Evolutionary conservation across 2,329 filamentous ascomycete species (phyloP).

Genomic region (Raffaelea albimanens): DNA sequence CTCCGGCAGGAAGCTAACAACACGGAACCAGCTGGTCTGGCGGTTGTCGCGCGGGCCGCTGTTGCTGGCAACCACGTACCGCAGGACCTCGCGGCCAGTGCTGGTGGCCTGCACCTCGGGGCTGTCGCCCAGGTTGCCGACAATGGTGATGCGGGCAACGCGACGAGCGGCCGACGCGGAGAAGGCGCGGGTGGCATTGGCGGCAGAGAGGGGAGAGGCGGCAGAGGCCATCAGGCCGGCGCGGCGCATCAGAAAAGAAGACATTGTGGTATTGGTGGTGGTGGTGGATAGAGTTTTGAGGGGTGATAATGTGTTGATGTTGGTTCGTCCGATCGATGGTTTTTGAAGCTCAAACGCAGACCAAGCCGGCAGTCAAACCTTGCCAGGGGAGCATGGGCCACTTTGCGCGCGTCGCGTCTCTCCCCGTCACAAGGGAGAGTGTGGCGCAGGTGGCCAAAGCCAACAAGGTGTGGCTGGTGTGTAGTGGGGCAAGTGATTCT

Average conservation of each 20-base stretch:
- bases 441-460: no score
- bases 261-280: no score
- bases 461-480: no score
- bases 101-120: slow-evolving; percentile 67
- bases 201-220: slow-evolving; percentile 18
- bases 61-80: slow-evolving; percentile 66
- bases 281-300: not conserved
- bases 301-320: not conserved
- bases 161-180: slow-evolving; percentile 56
- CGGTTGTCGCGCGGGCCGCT: slow-evolving; percentile 58
- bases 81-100: slow-evolving; percentile 64
- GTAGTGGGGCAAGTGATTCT: no score
- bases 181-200: slow-evolving; percentile 58
- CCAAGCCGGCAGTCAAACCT: no score
- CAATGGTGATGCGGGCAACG: slow-evolving; percentile 72
- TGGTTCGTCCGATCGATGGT: no score
- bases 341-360: no score
- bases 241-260: slow-evolving; percentile 14
- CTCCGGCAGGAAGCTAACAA: slow-evolving; percentile 62
- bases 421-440: no score
- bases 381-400: no score
- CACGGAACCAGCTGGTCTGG: slow-evolving; percentile 76
- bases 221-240: slow-evolving; percentile 1
- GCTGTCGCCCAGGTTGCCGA: slow-evolving; percentile 72
- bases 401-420: no score